Evolutionary conservation across 1,284 basidiomycete species (phyloP), one percentile per base, ranked within the genome.

Genomic region (Sanghuangporus weigelae): DNA sequence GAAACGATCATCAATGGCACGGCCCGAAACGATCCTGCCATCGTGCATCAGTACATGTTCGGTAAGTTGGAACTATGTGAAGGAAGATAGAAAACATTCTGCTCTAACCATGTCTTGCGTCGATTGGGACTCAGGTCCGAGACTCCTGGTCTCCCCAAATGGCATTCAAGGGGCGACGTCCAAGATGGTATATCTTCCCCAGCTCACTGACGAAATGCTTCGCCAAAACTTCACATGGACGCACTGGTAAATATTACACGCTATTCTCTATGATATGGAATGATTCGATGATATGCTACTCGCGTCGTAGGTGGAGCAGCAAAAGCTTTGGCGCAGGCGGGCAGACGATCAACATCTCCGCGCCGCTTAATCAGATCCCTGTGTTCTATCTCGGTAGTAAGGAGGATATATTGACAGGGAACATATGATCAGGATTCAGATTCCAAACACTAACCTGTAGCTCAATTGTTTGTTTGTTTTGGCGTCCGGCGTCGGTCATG

Each of bases 31-130:
- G 71, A 77, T 56, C 74, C 74, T 26, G 40, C 66, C 1, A 72
- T 78, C 44, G 67, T 74, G 16, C 74, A 77, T 64, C 71, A 77
- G 67, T 79, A 73, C 65, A 74, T 78, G 76, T 71, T 78, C 49
- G 76, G 76, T 75, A 42, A 51, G 68, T 67, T 12, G 31, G 40
- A 55, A n/a, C 11, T 19, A 46, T 2, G 7, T 19, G 16, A 14
- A 44, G 2, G 7, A 46, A n/a, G 6, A 19, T n/a, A 14, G 44
- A 14, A 46, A 19, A 21, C 6, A n/a, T 6, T 11, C 21, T 46
- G 7, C 21, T 19, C 40, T 42, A 7, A 11, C n/a, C 11, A 42
- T 42, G 16, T 46, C 7, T n/a, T n/a, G 21, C n/a, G 16, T n/a
- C 21, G 16, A 10, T 21, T n/a, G 26, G 49, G 26, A 7, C 14